These are phyloP conservation scores for Prunus kanzakura DNA, from an alignment of 306 rosid genomes.

Conservation along the genomic window DNA sequence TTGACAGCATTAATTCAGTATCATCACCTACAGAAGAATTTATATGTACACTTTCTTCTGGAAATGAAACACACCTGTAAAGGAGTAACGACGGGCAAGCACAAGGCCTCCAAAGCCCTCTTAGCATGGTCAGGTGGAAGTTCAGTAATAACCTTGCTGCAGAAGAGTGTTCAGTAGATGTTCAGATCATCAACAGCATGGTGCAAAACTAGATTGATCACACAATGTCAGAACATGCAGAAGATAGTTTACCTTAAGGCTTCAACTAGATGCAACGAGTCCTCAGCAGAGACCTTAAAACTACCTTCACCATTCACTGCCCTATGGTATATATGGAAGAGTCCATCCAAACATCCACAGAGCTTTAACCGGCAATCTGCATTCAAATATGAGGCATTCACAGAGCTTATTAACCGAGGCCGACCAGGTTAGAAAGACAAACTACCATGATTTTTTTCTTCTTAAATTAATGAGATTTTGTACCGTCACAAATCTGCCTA, in stretches of 20 bases:
- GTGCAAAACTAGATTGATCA: slow-evolving; percentile 13
- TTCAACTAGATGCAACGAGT: slow-evolving; percentile 91
- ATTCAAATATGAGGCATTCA: background rate
- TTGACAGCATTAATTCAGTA: slow-evolving; percentile 27
- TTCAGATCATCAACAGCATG: slow-evolving; percentile 26
- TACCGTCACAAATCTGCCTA: slow-evolving; percentile 96
- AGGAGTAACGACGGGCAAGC: slow-evolving; percentile 90
- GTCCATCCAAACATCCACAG: slow-evolving; percentile 89
- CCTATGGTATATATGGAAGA: slow-evolving; percentile 81
- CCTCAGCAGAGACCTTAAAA: slow-evolving; percentile 90
- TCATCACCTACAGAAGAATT: slow-evolving; percentile 15
- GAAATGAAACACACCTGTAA: slow-evolving; percentile 62
- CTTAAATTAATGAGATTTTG: slow-evolving; percentile 10
- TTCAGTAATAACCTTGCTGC: slow-evolving; percentile 91
- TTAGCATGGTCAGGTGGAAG: slow-evolving; percentile 87
- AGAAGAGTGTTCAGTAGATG: slow-evolving; percentile 17
- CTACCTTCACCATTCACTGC: slow-evolving; percentile 86
- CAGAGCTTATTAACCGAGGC: background rate
- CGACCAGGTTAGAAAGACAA: background rate
- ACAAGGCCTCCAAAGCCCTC: slow-evolving; percentile 86
- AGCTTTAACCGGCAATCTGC: slow-evolving; percentile 96
- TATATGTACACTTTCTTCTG: slow-evolving; percentile 5
- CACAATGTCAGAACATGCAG: slow-evolving; percentile 21
- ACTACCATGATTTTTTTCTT: background rate
- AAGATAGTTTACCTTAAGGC: slow-evolving; percentile 66